phyloP scores from a whole-genome alignment of 164 flowering plant species.

The Chloranthus sessilifolius region DNA sequence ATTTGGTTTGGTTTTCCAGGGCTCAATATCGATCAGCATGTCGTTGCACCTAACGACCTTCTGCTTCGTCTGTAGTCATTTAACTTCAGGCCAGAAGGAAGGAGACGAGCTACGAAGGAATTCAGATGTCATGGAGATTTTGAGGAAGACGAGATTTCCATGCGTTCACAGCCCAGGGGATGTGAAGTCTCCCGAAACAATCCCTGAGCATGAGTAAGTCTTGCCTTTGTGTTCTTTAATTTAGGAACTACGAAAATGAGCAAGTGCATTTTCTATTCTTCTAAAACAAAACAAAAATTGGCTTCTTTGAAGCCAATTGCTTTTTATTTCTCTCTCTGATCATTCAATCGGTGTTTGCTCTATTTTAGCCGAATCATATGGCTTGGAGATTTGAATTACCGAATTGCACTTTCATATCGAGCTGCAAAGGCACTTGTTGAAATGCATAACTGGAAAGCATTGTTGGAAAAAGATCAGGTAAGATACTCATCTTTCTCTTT shows the following conservation, averaged over 20 bases:
- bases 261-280: too few relatives aligned
- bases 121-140: conserved; percentile 95
- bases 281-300: too few relatives aligned
- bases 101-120: conserved; percentile 96
- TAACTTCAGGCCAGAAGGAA: conserved; percentile 96
- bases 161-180: conserved; percentile 69
- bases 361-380: conserved; percentile 78
- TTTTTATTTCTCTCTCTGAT: conserved; percentile 3
- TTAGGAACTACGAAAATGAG: too few relatives aligned
- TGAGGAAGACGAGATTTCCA: conserved; percentile 96
- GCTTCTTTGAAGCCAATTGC: too few relatives aligned
- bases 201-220: conserved; percentile 93
- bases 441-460: conserved; percentile 89
- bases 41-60: conserved; percentile 95
- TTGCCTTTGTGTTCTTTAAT: neutral
- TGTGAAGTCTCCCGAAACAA: conserved; percentile 78
- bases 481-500: conserved; percentile 10
- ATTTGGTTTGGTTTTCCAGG: conserved; percentile 47
- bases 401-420: conserved; percentile 87
- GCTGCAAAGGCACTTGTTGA: conserved; percentile 93
- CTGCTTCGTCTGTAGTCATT: conserved; percentile 95
- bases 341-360: conserved; percentile 3
- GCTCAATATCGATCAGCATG: conserved; percentile 98
- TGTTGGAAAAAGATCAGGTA: conserved; percentile 94
- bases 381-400: conserved; percentile 96